Conservation (phyloP, 1,284 basidiomycete species). For the Trametes sp. region DNA sequence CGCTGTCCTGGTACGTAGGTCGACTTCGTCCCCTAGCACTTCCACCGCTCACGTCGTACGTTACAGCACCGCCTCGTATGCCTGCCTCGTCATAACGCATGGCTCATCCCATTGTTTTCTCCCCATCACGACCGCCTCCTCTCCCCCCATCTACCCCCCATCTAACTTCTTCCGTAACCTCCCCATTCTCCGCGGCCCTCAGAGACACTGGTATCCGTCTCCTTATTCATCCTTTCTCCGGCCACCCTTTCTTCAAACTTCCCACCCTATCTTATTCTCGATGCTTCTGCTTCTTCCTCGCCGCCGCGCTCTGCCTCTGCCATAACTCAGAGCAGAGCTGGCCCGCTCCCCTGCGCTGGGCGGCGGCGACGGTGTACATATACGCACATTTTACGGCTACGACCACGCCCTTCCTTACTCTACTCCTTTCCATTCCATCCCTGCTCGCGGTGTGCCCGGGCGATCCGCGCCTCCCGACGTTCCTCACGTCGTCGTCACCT, state of each 20-base stretch:
- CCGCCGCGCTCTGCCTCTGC: neutral
- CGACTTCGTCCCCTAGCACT: neutral
- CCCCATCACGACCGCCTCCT: neutral
- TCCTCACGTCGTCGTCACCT: neutral
- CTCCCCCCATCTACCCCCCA: neutral
- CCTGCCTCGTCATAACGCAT: neutral
- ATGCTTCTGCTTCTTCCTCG: neutral
- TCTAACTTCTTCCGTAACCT: neutral
- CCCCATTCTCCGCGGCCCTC: neutral
- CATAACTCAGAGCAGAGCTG: neutral
- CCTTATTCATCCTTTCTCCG: neutral
- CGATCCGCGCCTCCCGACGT: neutral
- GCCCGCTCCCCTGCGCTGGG: conserved; percentile 4
- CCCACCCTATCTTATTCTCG: conserved; percentile 11
- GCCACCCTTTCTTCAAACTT: neutral
- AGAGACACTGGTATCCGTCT: conserved; percentile 6
- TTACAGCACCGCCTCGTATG: neutral
- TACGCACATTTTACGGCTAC: conserved; percentile 5
- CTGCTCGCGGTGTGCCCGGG: neutral
- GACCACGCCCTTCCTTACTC: neutral
- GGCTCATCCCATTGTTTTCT: neutral
- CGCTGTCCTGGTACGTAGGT: neutral
- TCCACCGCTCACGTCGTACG: neutral
- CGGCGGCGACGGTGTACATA: conserved; percentile 10
- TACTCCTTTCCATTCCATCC: neutral